Evolutionary conservation across 306 rosid genomes (phyloP), one percentile per base, ranked within the genome.

Genomic region (Vicia villosa): DNA sequence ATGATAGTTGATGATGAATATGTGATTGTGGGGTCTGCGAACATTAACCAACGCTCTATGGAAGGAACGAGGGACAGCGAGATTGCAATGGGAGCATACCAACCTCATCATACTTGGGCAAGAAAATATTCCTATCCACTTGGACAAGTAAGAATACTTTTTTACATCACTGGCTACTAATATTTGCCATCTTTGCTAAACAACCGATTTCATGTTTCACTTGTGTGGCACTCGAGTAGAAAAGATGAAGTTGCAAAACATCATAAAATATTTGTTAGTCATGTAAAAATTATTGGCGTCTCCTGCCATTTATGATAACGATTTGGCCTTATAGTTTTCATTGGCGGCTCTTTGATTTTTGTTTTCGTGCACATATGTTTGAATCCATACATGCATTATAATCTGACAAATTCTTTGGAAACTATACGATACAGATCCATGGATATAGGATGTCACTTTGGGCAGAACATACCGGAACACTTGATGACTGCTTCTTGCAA

Each of bases 61-160:
- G 97, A 94, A 81, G 97, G 97, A 66, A 94, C 98, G 41, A 94
- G 98, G 76, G 98, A 94, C 83, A 94, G 97, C 51, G 98, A 94
- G 83, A 90, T 94, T 71, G 98, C 98, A 51, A 94, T 94, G 96
- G 98, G 98, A 68, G 87, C 96, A 28, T 94, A 85, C 79, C 97
- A 94, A 80, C 97, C 95, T 49, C 76, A 87, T 55, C 74, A 88
- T 82, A 88, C 96, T 5, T 90, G 97, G 97, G 96, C 89, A 61
- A 83, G 85, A 71, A 80, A 80, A 60, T 19, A 20, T 14, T 59
- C 84, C 21, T 79, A 57, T 63, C 98, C 98, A 28, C 84, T 20
- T 60, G 98, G 98, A 62, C 92, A 91, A 90, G 98, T 90, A 74
- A 84, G 22, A 24, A 32, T 72, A 69, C 19, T 55, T 36, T n/a